Evolutionary conservation across 257 asterid species (phyloP).

Genomic region (Coffea canephora): DNA sequence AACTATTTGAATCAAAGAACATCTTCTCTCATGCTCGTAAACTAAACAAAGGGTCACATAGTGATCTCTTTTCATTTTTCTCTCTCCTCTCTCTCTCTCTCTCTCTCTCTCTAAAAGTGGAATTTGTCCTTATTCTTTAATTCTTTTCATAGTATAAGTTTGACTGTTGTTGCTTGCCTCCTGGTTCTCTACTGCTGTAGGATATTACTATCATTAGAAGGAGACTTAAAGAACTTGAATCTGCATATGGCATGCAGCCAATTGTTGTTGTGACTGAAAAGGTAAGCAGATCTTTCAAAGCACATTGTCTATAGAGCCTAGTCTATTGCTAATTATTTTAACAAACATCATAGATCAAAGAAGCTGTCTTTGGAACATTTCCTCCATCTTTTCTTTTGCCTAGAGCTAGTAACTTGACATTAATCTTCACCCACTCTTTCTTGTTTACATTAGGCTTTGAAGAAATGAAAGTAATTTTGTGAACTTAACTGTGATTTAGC

Average conservation of each 20-base stretch:
- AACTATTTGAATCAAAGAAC: neutral
- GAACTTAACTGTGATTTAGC: neutral
- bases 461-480: neutral
- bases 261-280: conserved; percentile 77
- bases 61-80: neutral
- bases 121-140: no score
- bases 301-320: neutral
- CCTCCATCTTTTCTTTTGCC: neutral
- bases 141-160: neutral
- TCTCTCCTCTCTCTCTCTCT: no score
- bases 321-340: no score
- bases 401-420: neutral
- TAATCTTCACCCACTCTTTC: neutral
- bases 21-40: neutral
- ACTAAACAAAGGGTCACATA: neutral
- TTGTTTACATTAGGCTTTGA: neutral
- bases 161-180: conserved; percentile 7
- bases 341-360: neutral
- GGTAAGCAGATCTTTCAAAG: conserved; percentile 36
- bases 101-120: no score
- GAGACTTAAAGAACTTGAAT: conserved; percentile 62
- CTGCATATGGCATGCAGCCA: conserved; percentile 50
- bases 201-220: conserved; percentile 51
- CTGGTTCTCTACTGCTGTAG: conserved; percentile 35
- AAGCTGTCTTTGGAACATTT: neutral